These are phyloP conservation scores for Lactarius quietus DNA, from an alignment of 768 basidiomycete genomes.

Conservation along the genomic window DNA sequence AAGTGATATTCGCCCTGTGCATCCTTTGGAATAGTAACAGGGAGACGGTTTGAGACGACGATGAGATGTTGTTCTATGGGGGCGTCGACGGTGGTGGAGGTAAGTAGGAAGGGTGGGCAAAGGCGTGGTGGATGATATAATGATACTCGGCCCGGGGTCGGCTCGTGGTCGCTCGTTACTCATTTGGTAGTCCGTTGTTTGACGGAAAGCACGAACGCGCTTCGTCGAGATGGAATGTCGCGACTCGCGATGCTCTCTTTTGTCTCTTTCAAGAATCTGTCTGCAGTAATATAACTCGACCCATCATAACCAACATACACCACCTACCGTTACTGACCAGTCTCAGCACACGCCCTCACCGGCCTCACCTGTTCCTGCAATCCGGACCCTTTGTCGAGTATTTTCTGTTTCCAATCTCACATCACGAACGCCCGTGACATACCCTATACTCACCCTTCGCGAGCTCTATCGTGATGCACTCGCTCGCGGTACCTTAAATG, in stretches of 20 bases:
- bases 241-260: conserved; percentile 64
- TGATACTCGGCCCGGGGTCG: no score
- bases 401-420: conserved; percentile 18
- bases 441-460: conserved; percentile 15
- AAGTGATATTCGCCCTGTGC: conserved; percentile 91
- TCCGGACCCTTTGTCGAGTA: conserved; percentile 21
- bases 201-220: background rate
- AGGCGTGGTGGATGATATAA: conserved; percentile 10
- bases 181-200: no score
- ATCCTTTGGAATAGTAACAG: conserved; percentile 95
- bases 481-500: conserved; percentile 7
- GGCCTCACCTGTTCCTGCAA: conserved; percentile 13
- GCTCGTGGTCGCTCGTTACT: no score
- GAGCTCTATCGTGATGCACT: conserved; percentile 14
- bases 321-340: background rate
- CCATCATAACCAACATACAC: background rate
- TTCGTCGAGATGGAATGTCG: conserved; percentile 73
- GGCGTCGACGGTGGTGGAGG: conserved; percentile 30
- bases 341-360: background rate
- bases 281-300: background rate
- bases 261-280: conserved; percentile 40
- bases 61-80: conserved; percentile 69
- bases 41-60: conserved; percentile 93
- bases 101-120: conserved; percentile 2
- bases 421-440: conserved; percentile 8